These are phyloP conservation scores for Metschnikowia sp. DNA, from an alignment of 805 yeast genomes.

Conservation along the genomic window DNA sequence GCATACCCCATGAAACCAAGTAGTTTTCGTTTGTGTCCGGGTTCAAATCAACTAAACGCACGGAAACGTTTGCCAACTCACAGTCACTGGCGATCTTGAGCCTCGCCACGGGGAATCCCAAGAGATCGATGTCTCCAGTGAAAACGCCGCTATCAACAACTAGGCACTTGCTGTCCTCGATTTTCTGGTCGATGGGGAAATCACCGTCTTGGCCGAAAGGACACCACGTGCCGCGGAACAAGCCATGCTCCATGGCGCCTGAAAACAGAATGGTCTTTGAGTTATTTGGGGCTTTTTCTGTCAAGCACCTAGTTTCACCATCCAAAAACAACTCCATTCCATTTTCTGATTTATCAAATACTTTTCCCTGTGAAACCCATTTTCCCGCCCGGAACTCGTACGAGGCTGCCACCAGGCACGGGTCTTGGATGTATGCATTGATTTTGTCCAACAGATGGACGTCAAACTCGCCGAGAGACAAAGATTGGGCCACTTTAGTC, in stretches of 20 bases:
- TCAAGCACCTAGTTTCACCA: neutral
- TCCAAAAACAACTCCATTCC: neutral
- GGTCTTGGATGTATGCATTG: slow-evolving; percentile 4
- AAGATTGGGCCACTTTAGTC: neutral
- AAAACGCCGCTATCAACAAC: slow-evolving; percentile 17
- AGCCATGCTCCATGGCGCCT: slow-evolving; percentile 5
- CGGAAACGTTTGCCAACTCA: slow-evolving; percentile 37
- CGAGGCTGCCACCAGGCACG: slow-evolving; percentile 1
- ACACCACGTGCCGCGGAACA: slow-evolving; percentile 7
- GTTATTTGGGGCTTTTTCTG: neutral
- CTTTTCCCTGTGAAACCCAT: neutral
- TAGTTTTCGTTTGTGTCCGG: slow-evolving; percentile 35
- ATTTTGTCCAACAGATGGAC: neutral
- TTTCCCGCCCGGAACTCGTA: neutral
- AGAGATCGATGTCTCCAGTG: slow-evolving; percentile 20
- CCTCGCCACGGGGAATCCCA: slow-evolving; percentile 38
- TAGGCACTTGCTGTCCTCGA: slow-evolving; percentile 4
- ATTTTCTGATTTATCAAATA: neutral
- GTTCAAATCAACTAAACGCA: slow-evolving; percentile 38
- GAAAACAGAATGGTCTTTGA: neutral
- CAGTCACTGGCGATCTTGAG: slow-evolving; percentile 33
- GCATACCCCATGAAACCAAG: slow-evolving; percentile 45
- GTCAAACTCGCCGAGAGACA: neutral
- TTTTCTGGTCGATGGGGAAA: slow-evolving; percentile 6
- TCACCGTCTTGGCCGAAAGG: slow-evolving; percentile 8